These are phyloP conservation scores for Metrosideros polymorpha DNA, from an alignment of 441 rosid species.

Conservation along the genomic window DNA sequence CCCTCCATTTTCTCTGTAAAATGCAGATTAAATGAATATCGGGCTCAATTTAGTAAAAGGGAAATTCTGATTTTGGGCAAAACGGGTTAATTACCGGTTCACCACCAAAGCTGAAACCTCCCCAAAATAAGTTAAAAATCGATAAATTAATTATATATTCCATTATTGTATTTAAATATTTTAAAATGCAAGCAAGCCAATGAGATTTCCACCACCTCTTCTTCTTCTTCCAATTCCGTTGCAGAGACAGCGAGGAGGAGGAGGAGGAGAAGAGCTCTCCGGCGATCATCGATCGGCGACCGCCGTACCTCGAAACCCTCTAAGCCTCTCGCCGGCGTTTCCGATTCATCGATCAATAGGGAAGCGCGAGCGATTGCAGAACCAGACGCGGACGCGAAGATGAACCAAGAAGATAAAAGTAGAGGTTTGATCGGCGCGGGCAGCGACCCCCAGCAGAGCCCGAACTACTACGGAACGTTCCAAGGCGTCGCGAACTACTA, in stretches of 20 bases:
- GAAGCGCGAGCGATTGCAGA: background rate
- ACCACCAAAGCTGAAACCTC: background rate
- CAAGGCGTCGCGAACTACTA: slow-evolving; percentile 81
- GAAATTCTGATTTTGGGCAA: no score
- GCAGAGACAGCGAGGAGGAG: no score
- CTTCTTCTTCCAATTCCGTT: no score
- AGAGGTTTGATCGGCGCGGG: background rate
- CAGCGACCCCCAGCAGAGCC: slow-evolving; percentile 8
- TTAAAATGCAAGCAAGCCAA: no score
- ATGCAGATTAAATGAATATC: background rate
- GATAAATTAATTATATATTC: no score
- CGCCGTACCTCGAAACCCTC: no score
- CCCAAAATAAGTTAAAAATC: no score
- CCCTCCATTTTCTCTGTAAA: background rate
- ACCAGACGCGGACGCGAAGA: background rate
- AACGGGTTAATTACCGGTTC: background rate
- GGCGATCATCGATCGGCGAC: no score
- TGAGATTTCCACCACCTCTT: no score
- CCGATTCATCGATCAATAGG: background rate
- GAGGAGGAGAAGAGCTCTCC: no score
- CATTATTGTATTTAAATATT: no score
- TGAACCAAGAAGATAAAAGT: background rate
- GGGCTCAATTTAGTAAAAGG: background rate
- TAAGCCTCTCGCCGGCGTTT: background rate
- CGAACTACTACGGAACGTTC: slow-evolving; percentile 66